These are phyloP conservation scores for Biscogniauxia mediterranea DNA, from an alignment of 2,329 filamentous ascomycete genomes.

Conservation along the genomic window DNA sequence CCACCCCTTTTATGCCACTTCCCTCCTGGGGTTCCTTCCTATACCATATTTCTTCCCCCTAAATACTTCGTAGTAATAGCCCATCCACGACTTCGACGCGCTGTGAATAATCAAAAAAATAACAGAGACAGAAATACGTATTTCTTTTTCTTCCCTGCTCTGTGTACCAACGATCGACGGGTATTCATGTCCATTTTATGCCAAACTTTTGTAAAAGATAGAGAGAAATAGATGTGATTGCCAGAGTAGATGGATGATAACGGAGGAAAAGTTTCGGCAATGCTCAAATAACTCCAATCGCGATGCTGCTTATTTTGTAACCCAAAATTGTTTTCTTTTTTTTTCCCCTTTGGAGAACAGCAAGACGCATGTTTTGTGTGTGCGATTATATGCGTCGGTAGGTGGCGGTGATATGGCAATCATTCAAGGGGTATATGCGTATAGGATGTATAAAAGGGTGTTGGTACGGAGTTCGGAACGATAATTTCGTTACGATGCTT, in stretches of 20 bases:
- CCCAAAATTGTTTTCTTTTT: neutral
- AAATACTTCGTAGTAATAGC: neutral
- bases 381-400: neutral
- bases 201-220: neutral
- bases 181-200: neutral
- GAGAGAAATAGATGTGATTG: neutral
- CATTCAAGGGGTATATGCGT: neutral
- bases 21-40: neutral
- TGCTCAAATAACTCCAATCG: neutral
- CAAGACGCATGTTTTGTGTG: neutral
- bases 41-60: neutral
- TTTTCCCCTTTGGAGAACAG: neutral
- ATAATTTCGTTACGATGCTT: neutral
- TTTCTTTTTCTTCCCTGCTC: neutral
- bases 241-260: neutral
- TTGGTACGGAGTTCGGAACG: neutral
- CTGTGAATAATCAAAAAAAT: neutral
- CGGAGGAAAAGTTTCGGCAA: neutral
- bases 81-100: neutral
- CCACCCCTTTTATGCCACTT: neutral
- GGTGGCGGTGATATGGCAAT: conserved; percentile 3
- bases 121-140: neutral
- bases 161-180: neutral
- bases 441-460: conserved; percentile 10
- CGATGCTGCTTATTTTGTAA: neutral